A percentile compares a stretch with the other conserved stretches of the same genome.
Evolutionary conservation across 2,329 filamentous ascomycete species (phyloP).

Genomic region (Pseudogymnoascus sp.): DNA sequence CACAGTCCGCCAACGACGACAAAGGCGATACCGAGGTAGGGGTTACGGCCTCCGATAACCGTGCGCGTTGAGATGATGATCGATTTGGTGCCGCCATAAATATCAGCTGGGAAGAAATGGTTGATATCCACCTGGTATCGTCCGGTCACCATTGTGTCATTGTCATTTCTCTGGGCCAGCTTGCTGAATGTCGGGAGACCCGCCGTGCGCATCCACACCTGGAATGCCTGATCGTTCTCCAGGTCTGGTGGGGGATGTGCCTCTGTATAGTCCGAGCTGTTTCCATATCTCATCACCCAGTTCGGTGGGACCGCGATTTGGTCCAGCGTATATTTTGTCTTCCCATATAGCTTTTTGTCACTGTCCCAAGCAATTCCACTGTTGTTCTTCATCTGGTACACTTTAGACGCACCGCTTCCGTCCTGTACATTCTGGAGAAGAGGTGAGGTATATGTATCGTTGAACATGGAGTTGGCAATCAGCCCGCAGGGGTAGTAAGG

Average conservation of each 20-base stretch:
- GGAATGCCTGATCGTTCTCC: slow-evolving; percentile 71
- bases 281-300: slow-evolving; percentile 63
- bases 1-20: slow-evolving; percentile 89
- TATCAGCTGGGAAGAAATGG: slow-evolving; percentile 68
- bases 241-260: slow-evolving; percentile 62
- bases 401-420: slow-evolving; percentile 32
- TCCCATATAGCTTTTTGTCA: slow-evolving; percentile 70
- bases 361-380: slow-evolving; percentile 75
- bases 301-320: slow-evolving; percentile 78
- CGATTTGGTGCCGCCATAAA: slow-evolving; percentile 81
- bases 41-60: slow-evolving; percentile 89
- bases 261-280: slow-evolving; percentile 55
- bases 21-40: slow-evolving; percentile 93
- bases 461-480: slow-evolving; percentile 95
- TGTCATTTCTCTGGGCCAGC: slow-evolving; percentile 75
- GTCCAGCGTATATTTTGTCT: slow-evolving; percentile 53
- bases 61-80: slow-evolving; percentile 83
- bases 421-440: slow-evolving; percentile 45
- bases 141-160: slow-evolving; percentile 55
- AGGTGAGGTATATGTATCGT: slow-evolving; percentile 73
- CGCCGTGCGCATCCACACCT: slow-evolving; percentile 98
- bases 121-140: slow-evolving; percentile 69
- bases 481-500: slow-evolving; percentile 91
- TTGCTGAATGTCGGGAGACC: slow-evolving; percentile 94
- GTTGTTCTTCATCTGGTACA: slow-evolving; percentile 66